Conservation (phyloP, 2,329 filamentous ascomycete genomes). For the Thelonectria rubi region DNA sequence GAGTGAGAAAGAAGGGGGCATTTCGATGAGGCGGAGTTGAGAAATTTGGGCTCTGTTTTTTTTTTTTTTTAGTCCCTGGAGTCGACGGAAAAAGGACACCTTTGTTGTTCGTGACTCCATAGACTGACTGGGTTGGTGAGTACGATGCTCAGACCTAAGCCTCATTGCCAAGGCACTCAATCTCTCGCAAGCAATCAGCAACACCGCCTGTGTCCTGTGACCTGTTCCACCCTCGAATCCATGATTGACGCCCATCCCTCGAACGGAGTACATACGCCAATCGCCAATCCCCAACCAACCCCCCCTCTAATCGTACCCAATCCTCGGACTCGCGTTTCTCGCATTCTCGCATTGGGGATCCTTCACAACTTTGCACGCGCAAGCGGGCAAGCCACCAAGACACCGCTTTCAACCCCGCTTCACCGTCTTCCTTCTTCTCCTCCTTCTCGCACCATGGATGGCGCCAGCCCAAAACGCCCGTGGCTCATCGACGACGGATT, state of each 20-base stretch:
- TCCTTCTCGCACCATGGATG: background rate
- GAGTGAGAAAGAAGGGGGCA: no score
- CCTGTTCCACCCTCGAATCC: no score
- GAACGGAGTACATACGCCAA: background rate
- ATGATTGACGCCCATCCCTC: background rate
- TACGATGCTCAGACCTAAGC: background rate
- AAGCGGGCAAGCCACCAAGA: slow-evolving; percentile 2
- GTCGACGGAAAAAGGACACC: no score
- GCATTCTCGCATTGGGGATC: slow-evolving; percentile 2
- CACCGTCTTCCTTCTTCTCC: background rate
- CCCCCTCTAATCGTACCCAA: background rate
- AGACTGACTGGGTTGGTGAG: background rate
- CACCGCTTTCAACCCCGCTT: background rate
- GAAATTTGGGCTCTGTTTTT: background rate
- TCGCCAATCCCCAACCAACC: background rate
- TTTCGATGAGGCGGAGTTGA: background rate
- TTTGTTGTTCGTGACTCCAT: background rate
- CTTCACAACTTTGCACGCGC: background rate
- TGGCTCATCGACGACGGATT: background rate
- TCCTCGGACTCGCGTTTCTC: slow-evolving; percentile 24
- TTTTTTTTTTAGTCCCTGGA: no score
- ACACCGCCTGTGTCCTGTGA: background rate
- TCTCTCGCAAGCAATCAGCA: background rate
- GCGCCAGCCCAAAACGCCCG: background rate
- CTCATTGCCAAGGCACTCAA: background rate